Percentiles rank a stretch among this genome's conserved stretches.
Conservation (phyloP, 169 alveolate species). For the Plasmodium cynomolgi region DNA sequence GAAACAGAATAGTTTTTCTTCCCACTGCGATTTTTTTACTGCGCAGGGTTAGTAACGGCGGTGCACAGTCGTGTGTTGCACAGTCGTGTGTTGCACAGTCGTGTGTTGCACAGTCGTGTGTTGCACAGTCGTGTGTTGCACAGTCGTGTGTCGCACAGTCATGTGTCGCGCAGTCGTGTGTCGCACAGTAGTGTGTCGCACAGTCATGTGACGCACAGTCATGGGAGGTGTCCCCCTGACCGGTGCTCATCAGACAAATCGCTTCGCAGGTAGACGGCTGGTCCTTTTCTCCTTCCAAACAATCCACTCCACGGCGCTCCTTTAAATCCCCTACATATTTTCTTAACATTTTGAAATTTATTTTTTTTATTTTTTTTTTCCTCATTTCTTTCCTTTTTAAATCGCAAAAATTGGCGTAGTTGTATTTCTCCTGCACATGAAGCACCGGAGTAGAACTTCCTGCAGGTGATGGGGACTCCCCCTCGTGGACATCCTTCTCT, state of each 20-base stretch:
- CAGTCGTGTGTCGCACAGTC: not conserved
- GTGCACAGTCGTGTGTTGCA: not conserved
- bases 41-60: not conserved
- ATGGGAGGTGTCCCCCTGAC: not conserved
- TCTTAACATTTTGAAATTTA: slow-evolving; percentile 25
- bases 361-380: slow-evolving; percentile 7
- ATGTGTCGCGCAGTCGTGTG: not conserved
- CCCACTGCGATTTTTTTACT: not conserved
- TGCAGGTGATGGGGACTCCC: not conserved
- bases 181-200: not conserved
- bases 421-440: not conserved
- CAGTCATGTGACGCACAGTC: not conserved
- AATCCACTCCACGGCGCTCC: not conserved
- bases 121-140: not conserved
- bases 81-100: not conserved
- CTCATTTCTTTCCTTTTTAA: slow-evolving; percentile 10
- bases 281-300: not conserved
- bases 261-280: not conserved
- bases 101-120: not conserved
- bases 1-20: not conserved
- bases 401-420: slow-evolving; percentile 10
- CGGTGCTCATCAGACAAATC: not conserved
- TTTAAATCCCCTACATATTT: slow-evolving; percentile 10
- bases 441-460: not conserved
- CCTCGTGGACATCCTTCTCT: not conserved